Evolutionary conservation across 805 yeast genomes (phyloP).

Genomic region (Scheffersomyces lignosus): DNA sequence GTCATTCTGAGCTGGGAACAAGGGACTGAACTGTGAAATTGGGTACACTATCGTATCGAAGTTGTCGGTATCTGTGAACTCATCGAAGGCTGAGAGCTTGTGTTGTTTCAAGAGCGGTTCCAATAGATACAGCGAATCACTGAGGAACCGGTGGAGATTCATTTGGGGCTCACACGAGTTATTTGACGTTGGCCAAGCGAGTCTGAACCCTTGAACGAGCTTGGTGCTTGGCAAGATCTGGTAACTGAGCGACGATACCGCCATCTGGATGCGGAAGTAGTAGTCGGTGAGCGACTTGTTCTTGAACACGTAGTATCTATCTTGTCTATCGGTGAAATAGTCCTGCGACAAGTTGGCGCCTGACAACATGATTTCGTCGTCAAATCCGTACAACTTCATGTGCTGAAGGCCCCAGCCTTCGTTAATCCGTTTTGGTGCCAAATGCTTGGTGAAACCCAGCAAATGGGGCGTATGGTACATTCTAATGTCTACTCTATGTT

Average conservation of each 20-base stretch:
- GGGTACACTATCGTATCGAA: constrained; percentile 78
- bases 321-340: constrained; percentile 94
- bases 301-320: constrained; percentile 78
- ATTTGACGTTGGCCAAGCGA: constrained; percentile 76
- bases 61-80: constrained; percentile 33
- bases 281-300: constrained; percentile 63
- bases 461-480: constrained; percentile 90
- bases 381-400: constrained; percentile 96
- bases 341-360: constrained; percentile 93
- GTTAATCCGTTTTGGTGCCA: constrained; percentile 81
- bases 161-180: constrained; percentile 65
- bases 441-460: constrained; percentile 58
- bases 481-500: constrained; percentile 70
- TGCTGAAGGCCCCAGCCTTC: constrained; percentile 95
- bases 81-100: constrained; percentile 29
- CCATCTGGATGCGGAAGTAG: constrained; percentile 66
- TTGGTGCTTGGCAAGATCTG: constrained; percentile 49
- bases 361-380: constrained; percentile 79
- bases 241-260: constrained; percentile 72
- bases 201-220: constrained; percentile 48
- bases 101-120: constrained; percentile 58
- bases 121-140: constrained; percentile 56
- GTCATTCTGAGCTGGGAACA: constrained; percentile 57
- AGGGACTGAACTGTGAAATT: constrained; percentile 85
- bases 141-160: constrained; percentile 50